Conservation (phyloP, 305 asterid species). For the Striga hermonthica region DNA sequence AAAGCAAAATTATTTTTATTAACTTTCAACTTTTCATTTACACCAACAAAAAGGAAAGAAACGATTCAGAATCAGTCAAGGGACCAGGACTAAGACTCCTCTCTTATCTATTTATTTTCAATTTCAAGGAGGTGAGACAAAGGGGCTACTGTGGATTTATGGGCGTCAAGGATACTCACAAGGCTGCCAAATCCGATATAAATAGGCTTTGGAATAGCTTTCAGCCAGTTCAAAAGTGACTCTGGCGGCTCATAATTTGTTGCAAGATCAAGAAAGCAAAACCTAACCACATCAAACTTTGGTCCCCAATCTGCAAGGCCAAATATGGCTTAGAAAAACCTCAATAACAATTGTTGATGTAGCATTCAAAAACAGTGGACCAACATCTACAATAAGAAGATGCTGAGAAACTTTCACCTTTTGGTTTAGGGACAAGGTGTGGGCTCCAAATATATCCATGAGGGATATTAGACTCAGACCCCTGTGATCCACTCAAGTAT, state of each 20-base stretch:
- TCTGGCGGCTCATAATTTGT: conserved; percentile 72
- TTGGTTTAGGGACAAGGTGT: conserved; percentile 84
- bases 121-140: neutral
- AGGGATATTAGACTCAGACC: conserved; percentile 61
- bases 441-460: conserved; percentile 93
- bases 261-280: conserved; percentile 86
- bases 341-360: conserved; percentile 20
- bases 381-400: conserved; percentile 1
- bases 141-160: conserved; percentile 2
- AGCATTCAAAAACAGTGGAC: neutral
- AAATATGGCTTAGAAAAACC: conserved; percentile 25
- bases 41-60: neutral
- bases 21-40: neutral
- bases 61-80: neutral
- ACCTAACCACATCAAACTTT: conserved; percentile 77
- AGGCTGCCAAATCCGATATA: conserved; percentile 88
- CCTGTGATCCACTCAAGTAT: conserved; percentile 70
- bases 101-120: conserved; percentile 1
- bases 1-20: conserved; percentile 1
- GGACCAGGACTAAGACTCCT: conserved; percentile 6
- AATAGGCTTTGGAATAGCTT: conserved; percentile 71
- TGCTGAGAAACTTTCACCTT: conserved; percentile 46
- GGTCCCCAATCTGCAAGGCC: conserved; percentile 55
- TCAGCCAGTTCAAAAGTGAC: conserved; percentile 63
- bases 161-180: conserved; percentile 45